Conservation (phyloP, 768 basidiomycete species). For the Rhizopogon vulgaris region DNA sequence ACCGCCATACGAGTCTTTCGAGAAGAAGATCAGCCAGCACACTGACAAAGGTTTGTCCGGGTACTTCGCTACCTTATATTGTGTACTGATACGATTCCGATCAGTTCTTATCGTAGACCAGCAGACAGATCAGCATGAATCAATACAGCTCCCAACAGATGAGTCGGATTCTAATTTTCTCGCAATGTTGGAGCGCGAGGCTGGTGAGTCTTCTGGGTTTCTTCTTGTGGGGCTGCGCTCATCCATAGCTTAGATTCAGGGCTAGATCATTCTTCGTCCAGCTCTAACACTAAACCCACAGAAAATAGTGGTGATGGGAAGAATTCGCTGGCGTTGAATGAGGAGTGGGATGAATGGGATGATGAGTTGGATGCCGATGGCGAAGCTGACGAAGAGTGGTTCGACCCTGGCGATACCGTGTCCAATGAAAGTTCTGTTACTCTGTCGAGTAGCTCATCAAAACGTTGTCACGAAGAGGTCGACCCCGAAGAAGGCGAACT, state of each 20-base stretch:
- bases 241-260: slow-evolving; percentile 18
- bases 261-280: slow-evolving; percentile 16
- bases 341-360: slow-evolving; percentile 25
- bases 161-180: slow-evolving; percentile 24
- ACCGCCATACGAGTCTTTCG: neutral
- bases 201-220: slow-evolving; percentile 17
- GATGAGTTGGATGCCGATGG: slow-evolving; percentile 41
- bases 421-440: slow-evolving; percentile 51
- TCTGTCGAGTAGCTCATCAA: slow-evolving; percentile 47
- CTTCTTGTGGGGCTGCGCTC: slow-evolving; percentile 1
- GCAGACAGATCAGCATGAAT: neutral
- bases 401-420: slow-evolving; percentile 35
- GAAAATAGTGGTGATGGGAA: slow-evolving; percentile 15
- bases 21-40: neutral
- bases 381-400: slow-evolving; percentile 39
- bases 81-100: neutral
- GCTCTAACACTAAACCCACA: slow-evolving; percentile 5
- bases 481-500: slow-evolving; percentile 35
- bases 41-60: neutral
- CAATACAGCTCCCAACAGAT: slow-evolving; percentile 9
- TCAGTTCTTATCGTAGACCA: neutral
- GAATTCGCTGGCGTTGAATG: slow-evolving; percentile 9
- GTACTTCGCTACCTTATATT: neutral
- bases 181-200: slow-evolving; percentile 21
- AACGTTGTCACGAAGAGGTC: slow-evolving; percentile 41